Evolutionary conservation across 106 monocot species (phyloP).

Genomic region (Acorus gramineus): DNA sequence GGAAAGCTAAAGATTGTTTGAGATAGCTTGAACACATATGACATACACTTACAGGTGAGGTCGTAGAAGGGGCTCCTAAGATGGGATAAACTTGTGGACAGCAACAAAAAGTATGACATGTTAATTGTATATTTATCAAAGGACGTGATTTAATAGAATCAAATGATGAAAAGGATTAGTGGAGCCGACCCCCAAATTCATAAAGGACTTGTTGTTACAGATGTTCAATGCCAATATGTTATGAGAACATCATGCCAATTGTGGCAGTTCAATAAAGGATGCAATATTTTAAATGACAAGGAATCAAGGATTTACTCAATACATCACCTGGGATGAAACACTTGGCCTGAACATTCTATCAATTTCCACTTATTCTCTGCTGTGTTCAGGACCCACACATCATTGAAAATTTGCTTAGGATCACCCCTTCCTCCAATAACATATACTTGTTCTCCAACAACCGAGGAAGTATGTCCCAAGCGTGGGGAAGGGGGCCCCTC

Average conservation of each 20-base stretch:
- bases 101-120: no score
- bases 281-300: neutral
- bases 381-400: slow-evolving; percentile 66
- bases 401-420: slow-evolving; percentile 67
- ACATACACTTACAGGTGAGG: no score
- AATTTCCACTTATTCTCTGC: slow-evolving; percentile 45
- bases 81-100: no score
- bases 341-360: slow-evolving; percentile 46
- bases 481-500: slow-evolving; percentile 46
- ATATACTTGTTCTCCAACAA: slow-evolving; percentile 41
- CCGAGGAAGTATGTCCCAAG: slow-evolving; percentile 67
- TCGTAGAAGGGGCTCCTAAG: no score
- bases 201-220: no score
- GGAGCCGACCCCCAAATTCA: no score
- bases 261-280: neutral
- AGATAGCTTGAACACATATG: no score
- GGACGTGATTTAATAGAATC: no score
- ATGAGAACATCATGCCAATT: neutral
- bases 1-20: no score
- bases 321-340: slow-evolving; percentile 63
- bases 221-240: no score
- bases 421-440: slow-evolving; percentile 86
- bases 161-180: no score
- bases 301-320: neutral
- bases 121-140: no score